Evolutionary conservation across 371 early-diverging fungal species (phyloP).

Genomic region (Lichtheimia ornata): DNA sequence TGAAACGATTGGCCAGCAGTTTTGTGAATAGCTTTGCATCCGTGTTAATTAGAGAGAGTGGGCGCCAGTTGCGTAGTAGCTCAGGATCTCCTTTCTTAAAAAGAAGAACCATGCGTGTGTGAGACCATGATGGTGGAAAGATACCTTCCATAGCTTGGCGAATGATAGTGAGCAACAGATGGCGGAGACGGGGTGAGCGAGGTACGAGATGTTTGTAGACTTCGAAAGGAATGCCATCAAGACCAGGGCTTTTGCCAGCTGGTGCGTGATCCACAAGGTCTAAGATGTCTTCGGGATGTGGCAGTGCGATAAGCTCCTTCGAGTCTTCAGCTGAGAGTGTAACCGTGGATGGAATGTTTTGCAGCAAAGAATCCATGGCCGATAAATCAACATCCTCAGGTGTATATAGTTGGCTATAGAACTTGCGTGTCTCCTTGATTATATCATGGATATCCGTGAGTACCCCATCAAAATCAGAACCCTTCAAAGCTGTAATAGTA

Average conservation of each 20-base stretch:
- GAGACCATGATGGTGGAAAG: not conserved
- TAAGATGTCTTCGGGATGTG: not conserved
- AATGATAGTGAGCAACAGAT: not conserved
- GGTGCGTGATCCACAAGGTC: no score
- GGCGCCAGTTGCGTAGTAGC: slow-evolving; percentile 28
- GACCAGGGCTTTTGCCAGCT: slow-evolving; percentile 6
- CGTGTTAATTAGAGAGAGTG: slow-evolving; percentile 17
- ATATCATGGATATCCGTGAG: not conserved
- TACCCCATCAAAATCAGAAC: not conserved
- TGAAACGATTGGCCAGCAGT: slow-evolving; percentile 11
- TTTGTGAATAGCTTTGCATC: slow-evolving; percentile 22
- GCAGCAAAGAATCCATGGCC: no score
- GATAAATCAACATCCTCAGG: no score
- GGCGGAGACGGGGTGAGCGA: no score
- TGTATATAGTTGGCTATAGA: slow-evolving; percentile 2
- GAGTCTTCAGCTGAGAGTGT: not conserved
- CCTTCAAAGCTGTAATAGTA: slow-evolving; percentile 15
- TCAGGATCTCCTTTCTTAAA: slow-evolving; percentile 25
- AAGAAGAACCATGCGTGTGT: not conserved
- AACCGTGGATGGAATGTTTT: not conserved
- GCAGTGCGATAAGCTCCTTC: not conserved
- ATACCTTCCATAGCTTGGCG: not conserved
- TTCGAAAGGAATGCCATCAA: slow-evolving; percentile 15
- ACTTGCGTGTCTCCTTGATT: not conserved
- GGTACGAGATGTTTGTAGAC: slow-evolving; percentile 3